A percentile compares a stretch with the other conserved stretches of the same genome.
Evolutionary conservation across 2,329 filamentous ascomycete species (phyloP).

Genomic region (Cordyceps farinosa): DNA sequence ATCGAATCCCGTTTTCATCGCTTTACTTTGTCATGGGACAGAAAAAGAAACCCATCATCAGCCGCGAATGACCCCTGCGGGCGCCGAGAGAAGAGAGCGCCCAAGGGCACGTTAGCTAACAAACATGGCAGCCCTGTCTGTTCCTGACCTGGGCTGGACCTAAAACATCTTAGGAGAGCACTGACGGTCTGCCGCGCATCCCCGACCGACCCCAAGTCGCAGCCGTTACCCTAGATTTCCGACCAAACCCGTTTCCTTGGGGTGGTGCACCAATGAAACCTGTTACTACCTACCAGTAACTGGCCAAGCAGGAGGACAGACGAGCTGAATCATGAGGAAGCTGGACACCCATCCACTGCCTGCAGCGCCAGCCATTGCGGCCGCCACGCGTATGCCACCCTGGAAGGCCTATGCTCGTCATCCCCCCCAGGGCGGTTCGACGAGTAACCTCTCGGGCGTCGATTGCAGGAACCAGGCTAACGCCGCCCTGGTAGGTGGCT

Average conservation of each 20-base stretch:
- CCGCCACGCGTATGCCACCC: not conserved
- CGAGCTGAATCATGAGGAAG: not conserved
- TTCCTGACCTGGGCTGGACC: conserved; percentile 4
- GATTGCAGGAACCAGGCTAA: conserved; percentile 14
- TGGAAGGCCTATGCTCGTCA: not conserved
- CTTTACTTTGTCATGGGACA: not conserved
- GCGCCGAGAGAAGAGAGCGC: conserved; percentile 1
- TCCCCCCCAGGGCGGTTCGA: conserved; percentile 2
- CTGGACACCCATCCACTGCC: not conserved
- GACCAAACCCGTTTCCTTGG: conserved; percentile 10
- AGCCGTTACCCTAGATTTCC: conserved; percentile 16
- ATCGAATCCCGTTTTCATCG: not conserved
- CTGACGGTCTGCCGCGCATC: conserved; percentile 11
- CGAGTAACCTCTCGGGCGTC: conserved; percentile 3
- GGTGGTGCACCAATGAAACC: not conserved
- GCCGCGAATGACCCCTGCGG: conserved; percentile 1
- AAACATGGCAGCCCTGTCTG: conserved; percentile 16
- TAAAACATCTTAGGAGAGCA: conserved; percentile 7
- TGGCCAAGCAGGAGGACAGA: not conserved
- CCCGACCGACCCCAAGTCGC: conserved; percentile 15
- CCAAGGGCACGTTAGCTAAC: not conserved
- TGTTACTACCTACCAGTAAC: not conserved
- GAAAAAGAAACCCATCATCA: not conserved
- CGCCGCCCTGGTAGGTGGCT: not conserved
- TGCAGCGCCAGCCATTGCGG: not conserved